Percentiles rank a stretch among this genome's conserved stretches.
Evolutionary conservation across 2,329 filamentous ascomycete species (phyloP).

Genomic region (Ophiostoma sp.): DNA sequence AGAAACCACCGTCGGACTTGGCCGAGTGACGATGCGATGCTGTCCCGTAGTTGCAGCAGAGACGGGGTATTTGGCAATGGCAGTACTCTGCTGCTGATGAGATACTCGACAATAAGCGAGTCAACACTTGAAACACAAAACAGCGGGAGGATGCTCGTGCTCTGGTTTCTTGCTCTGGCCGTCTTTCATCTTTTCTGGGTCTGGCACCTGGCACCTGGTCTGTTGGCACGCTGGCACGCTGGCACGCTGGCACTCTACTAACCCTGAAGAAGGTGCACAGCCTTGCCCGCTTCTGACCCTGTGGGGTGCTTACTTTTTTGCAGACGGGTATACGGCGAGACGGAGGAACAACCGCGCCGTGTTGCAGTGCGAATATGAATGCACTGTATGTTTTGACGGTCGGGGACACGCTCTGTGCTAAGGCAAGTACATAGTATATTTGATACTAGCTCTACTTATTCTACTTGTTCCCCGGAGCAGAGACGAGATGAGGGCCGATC

Average conservation of each 20-base stretch:
- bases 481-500: constrained; percentile 8
- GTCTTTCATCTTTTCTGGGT: no score
- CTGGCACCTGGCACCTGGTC: not conserved
- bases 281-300: not conserved
- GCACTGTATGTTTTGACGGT: not conserved
- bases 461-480: not conserved
- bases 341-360: constrained; percentile 6
- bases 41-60: constrained; percentile 4
- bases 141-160: not conserved
- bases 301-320: not conserved
- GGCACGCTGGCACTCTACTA: not conserved
- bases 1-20: not conserved
- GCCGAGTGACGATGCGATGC: not conserved
- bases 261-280: not conserved
- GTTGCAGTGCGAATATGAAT: not conserved
- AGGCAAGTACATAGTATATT: not conserved
- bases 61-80: not conserved
- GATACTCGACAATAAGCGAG: constrained; percentile 4
- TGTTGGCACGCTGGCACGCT: no score
- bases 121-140: constrained; percentile 1
- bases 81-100: not conserved
- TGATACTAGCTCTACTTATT: not conserved
- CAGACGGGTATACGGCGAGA: not conserved
- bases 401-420: no score
- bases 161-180: not conserved